phyloP scores from a whole-genome alignment of 345 rosid genomes.

The Pugionium dolabratum region DNA sequence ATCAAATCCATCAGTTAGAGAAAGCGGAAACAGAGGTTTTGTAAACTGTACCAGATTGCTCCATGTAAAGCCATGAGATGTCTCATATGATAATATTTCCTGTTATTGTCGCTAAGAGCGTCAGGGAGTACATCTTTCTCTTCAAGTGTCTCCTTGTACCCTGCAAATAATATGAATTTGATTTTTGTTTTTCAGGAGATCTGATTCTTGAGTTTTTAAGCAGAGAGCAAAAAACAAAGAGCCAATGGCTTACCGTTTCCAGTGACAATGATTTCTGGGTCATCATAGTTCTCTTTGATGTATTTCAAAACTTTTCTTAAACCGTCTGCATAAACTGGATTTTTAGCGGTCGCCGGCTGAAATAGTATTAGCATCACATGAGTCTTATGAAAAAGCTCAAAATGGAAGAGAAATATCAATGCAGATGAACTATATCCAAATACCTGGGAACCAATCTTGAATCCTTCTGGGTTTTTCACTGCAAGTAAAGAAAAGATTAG shows the following conservation, averaged over 20 bases:
- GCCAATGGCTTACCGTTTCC: slow-evolving; percentile 40
- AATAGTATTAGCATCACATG: slow-evolving; percentile 12
- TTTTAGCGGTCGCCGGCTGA: slow-evolving; percentile 33
- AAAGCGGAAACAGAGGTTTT: background rate
- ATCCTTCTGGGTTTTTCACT: slow-evolving; percentile 32
- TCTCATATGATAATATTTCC: slow-evolving; percentile 44
- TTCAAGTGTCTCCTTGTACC: slow-evolving; percentile 41
- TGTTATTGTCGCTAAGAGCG: slow-evolving; percentile 33
- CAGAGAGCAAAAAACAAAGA: background rate
- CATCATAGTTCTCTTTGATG: slow-evolving; percentile 36
- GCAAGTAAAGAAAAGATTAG: slow-evolving; percentile 14
- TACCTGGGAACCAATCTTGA: slow-evolving; percentile 42
- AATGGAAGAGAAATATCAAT: background rate
- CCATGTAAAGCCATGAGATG: slow-evolving; percentile 43
- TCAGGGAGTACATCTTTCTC: slow-evolving; percentile 40
- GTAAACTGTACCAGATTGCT: slow-evolving; percentile 35
- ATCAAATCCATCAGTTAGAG: background rate
- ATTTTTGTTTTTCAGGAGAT: no score
- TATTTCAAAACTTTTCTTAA: slow-evolving; percentile 39
- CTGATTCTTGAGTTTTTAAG: background rate
- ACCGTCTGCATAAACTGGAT: slow-evolving; percentile 41
- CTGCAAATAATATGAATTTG: slow-evolving; percentile 15
- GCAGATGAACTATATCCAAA: background rate
- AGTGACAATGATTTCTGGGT: slow-evolving; percentile 38
- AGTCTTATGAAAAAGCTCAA: background rate